A percentile compares a stretch with the other conserved stretches of the same genome.
Evolutionary conservation across 1,139 yeast species (phyloP).

Genomic region (Tardiomyces digboiensis): DNA sequence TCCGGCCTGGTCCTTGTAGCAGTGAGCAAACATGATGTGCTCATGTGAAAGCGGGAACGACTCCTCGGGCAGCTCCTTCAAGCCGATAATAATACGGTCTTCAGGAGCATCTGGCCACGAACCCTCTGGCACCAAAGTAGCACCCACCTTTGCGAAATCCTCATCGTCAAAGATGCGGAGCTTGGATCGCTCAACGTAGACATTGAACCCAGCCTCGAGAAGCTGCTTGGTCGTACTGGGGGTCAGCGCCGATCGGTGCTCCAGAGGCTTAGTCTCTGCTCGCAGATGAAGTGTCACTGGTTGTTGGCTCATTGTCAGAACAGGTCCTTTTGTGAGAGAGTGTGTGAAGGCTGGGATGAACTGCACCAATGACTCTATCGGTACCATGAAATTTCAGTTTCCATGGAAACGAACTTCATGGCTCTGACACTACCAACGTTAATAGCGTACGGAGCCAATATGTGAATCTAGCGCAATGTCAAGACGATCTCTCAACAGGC

Average conservation of each 20-base stretch:
- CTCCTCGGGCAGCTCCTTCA: slow-evolving; percentile 95
- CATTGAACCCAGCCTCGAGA: slow-evolving; percentile 78
- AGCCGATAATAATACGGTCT: slow-evolving; percentile 83
- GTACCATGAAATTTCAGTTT: background rate
- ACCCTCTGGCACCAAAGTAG: slow-evolving; percentile 82
- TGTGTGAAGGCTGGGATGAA: too few species aligned
- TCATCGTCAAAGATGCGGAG: slow-evolving; percentile 69
- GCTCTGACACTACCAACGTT: too few species aligned
- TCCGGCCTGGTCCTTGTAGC: slow-evolving; percentile 95
- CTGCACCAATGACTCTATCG: background rate
- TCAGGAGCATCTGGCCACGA: slow-evolving; percentile 89
- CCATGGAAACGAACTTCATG: too few species aligned
- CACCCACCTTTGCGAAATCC: slow-evolving; percentile 76
- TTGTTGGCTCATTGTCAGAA: background rate
- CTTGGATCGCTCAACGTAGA: slow-evolving; percentile 77
- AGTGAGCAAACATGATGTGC: slow-evolving; percentile 97
- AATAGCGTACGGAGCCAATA: too few species aligned
- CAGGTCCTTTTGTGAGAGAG: background rate
- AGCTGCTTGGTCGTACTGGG: slow-evolving; percentile 83
- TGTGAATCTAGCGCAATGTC: too few species aligned
- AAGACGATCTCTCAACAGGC: slow-evolving; percentile 15
- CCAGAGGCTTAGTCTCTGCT: slow-evolving; percentile 95
- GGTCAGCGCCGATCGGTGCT: slow-evolving; percentile 95
- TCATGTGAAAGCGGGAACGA: slow-evolving; percentile 89
- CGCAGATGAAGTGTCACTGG: slow-evolving; percentile 53